Evolutionary conservation across 495 filamentous ascomycete species (phyloP).

Genomic region (Penicillium dipodomyicola): DNA sequence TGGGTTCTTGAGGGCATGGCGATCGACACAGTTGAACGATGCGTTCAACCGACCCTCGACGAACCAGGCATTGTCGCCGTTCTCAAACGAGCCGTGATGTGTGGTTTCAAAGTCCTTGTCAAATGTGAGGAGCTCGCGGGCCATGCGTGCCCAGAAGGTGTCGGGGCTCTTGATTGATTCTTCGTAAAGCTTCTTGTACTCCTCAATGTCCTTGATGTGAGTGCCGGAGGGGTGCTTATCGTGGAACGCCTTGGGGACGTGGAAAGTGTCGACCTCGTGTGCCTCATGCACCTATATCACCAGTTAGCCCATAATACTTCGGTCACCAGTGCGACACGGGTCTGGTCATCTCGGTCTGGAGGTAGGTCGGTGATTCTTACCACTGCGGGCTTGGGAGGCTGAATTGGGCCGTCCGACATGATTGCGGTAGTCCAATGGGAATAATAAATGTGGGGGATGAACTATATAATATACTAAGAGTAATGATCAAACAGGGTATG

Average conservation of each 20-base stretch:
- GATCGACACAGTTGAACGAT: slow-evolving; percentile 95
- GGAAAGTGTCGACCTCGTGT: slow-evolving; percentile 81
- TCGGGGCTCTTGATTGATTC: slow-evolving; percentile 90
- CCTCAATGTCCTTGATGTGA: slow-evolving; percentile 67
- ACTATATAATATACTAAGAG: not conserved
- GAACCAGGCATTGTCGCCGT: slow-evolving; percentile 94
- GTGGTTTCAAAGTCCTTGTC: slow-evolving; percentile 91
- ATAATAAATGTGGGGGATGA: not conserved
- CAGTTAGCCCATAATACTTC: not conserved
- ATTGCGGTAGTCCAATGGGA: slow-evolving; percentile 19
- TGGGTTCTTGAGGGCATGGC: slow-evolving; percentile 90
- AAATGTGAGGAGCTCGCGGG: slow-evolving; percentile 89
- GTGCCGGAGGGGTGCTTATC: slow-evolving; percentile 70
- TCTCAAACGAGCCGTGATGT: slow-evolving; percentile 67
- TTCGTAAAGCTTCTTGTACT: slow-evolving; percentile 92
- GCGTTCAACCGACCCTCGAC: slow-evolving; percentile 90
- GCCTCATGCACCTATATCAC: slow-evolving; percentile 59
- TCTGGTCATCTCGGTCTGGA: not conserved
- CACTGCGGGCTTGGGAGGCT: slow-evolving; percentile 59
- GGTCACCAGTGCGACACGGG: not conserved
- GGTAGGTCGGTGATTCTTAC: slow-evolving; percentile 41
- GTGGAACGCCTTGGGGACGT: slow-evolving; percentile 60
- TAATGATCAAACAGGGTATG: not conserved
- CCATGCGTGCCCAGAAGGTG: slow-evolving; percentile 85
- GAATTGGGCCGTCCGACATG: slow-evolving; percentile 65